Evolutionary conservation across 768 basidiomycete species (phyloP), one percentile per base, ranked within the genome.

Genomic region (Russula emetica): DNA sequence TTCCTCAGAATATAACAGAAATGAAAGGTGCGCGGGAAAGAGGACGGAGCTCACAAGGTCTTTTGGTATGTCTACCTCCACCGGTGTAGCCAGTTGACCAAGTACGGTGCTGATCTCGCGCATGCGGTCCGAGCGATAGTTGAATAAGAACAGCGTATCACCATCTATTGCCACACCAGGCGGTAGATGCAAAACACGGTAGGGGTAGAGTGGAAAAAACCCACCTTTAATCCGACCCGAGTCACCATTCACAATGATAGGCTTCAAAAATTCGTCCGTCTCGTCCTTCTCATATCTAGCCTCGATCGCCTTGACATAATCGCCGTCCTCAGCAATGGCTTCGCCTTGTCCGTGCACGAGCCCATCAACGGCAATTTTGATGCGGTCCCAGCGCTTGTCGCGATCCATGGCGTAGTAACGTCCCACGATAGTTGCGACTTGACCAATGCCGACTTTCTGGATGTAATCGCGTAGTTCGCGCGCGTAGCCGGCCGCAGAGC

Each of bases 321-420:
- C 85, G 8, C 83, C 79, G 32, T 75, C 74, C 11, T 84, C 84
- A 55, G 84, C 87, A 2, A 42, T 16, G 7, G 84, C 84, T 63
- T 76, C 78, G 8, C 94, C 94, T 20, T 58, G 56, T 20, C 63
- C 63, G 45, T 83, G 79, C 7, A 93, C 82, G 50, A 98, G 82
- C 3, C 86, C 91, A 44, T 96, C 93, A 0, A 95, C 81, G 5
- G 94, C 94, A 66, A 92, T 80, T 80, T 93, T 92, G 73, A 98
- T 74, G 42, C 94, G 82, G 73, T 98, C 94, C 94, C 94, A 98
- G 53, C 94, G 85, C 81, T 95, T 95, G 75, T 96, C 94, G 45
- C 93, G 85, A 76, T 96, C 94, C 94, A 96, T 96, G 36, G 93
- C 94, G 69, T 95, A 98, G 80, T 98, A 98, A 58, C 94, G 77